Conservation (phyloP, 768 basidiomycete genomes). For the Rubroboletus satanas region DNA sequence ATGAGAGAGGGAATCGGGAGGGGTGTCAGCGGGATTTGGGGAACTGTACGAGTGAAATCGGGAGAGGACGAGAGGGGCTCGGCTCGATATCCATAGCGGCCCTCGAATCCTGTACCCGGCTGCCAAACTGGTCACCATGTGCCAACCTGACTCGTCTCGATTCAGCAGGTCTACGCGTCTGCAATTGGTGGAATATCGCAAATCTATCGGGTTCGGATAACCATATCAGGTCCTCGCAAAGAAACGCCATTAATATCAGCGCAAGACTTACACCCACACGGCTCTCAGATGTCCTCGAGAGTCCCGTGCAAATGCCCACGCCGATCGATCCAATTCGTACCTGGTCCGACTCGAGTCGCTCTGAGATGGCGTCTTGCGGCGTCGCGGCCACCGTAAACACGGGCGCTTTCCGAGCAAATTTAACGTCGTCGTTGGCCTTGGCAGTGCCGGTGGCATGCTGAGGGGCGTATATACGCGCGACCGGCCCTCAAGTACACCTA, state of each 20-base stretch:
- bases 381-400: slow-evolving; percentile 6
- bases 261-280: slow-evolving; percentile 4
- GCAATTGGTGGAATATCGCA: slow-evolving; percentile 18
- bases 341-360: slow-evolving; percentile 3
- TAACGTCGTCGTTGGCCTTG: slow-evolving; percentile 4
- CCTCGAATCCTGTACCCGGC: slow-evolving; percentile 30
- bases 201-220: slow-evolving; percentile 15
- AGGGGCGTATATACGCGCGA: slow-evolving; percentile 2
- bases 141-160: slow-evolving; percentile 42
- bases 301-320: neutral
- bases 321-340: slow-evolving; percentile 5
- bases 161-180: slow-evolving; percentile 27
- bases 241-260: slow-evolving; percentile 19
- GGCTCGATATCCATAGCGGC: slow-evolving; percentile 31
- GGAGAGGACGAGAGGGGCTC: slow-evolving; percentile 42
- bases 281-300: neutral
- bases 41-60: slow-evolving; percentile 26
- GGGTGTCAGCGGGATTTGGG: slow-evolving; percentile 27
- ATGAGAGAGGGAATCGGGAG: slow-evolving; percentile 26
- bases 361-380: slow-evolving; percentile 11
- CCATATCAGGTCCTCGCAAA: slow-evolving; percentile 20
- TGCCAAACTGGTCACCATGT: slow-evolving; percentile 38
- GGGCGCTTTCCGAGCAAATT: slow-evolving; percentile 10
- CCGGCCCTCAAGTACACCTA: slow-evolving; percentile 19
- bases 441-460: slow-evolving; percentile 5